These are phyloP conservation scores for Talaromyces funiculosus DNA, from an alignment of 2,329 filamentous ascomycete species.

Conservation along the genomic window DNA sequence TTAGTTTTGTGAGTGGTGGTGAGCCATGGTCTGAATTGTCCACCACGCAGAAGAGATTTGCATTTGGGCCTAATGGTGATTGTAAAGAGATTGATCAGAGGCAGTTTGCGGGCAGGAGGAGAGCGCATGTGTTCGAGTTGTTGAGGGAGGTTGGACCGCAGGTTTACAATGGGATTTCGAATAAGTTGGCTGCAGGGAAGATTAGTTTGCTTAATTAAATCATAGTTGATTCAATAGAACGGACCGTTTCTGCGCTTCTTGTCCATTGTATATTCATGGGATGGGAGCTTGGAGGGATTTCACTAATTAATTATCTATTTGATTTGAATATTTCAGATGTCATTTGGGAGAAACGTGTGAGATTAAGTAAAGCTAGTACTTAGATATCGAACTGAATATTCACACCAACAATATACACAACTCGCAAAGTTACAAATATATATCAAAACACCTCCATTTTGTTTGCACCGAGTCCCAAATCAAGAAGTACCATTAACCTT, in stretches of 20 bases:
- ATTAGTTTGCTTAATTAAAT: conserved; percentile 38
- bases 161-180: conserved; percentile 28
- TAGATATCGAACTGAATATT: background rate
- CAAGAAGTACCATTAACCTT: conserved; percentile 8
- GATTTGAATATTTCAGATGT: no score
- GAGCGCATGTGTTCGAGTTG: conserved; percentile 26
- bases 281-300: no score
- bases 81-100: conserved; percentile 27
- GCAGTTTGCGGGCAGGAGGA: conserved; percentile 30
- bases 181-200: conserved; percentile 34
- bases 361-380: background rate
- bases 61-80: conserved; percentile 38
- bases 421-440: background rate
- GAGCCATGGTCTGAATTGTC: conserved; percentile 31
- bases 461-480: background rate
- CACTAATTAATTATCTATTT: no score
- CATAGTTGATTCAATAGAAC: background rate
- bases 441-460: background rate
- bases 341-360: no score
- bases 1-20: conserved; percentile 33
- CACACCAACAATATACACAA: background rate
- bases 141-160: conserved; percentile 26
- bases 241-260: background rate
- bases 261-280: no score
- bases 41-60: conserved; percentile 23